Evolutionary conservation across 2,329 filamentous ascomycete species (phyloP), one percentile per base, ranked within the genome.

Genomic region (Aspergillus sp.): DNA sequence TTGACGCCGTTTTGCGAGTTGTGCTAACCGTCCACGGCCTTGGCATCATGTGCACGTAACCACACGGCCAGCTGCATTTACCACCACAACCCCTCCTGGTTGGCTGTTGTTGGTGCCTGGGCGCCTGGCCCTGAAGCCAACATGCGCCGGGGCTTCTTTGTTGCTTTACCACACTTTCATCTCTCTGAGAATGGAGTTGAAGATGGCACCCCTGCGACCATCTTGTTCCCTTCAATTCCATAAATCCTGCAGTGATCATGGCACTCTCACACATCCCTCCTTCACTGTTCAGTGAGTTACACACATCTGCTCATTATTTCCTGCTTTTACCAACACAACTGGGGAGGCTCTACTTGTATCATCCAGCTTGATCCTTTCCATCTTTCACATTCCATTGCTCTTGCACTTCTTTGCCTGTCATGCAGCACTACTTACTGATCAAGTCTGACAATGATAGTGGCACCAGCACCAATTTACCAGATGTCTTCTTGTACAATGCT

Each of bases 361-460:
- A 29, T 49, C 43, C 28, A 40, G 45, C 40, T 51, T 19, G 36
- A 32, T 44, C 34, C 29, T 43, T 27, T 42, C 43, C 6, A 10
- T 39, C 26, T 40, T 42, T 19, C 12, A 27, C 4, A 27, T 27
- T 27, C 44, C 34, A 41, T 45, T 42, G 30, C 36, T 45, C 45
- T 12, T 26, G 39, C 28, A 47, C 39, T 34, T 19, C 32, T 27
- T 47, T 43, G 29, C 19, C 36, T 45, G 35, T 41, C 26, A 51
- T 54, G 34, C 45, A 42, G 43, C 30, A 34, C 32, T 35, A 34
- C 19, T 32, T 27, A 36, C 41, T 33, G 41, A 33, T 42, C 48
- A 34, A 29, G 33, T 50, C 49, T 32, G 43, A 56, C 27, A 45
- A 53, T 48, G 39, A 59, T 35, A 61, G 53, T 43, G 50, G 57